These are phyloP conservation scores for Penicillium aurantiogriseum DNA, from an alignment of 2,329 filamentous ascomycete genomes.

Conservation along the genomic window DNA sequence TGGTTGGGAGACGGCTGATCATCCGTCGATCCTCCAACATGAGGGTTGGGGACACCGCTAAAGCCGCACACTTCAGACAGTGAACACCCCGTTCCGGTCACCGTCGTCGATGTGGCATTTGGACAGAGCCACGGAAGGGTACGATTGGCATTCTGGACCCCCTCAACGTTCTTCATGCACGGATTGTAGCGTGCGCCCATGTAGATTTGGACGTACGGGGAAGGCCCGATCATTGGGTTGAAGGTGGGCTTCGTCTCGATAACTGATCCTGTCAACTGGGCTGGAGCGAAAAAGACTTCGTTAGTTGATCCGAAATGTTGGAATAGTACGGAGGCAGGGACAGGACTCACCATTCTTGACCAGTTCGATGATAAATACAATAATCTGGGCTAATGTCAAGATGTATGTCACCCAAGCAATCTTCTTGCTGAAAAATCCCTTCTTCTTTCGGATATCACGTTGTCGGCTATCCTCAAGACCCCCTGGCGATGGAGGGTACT, in stretches of 20 bases:
- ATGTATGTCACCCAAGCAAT: constrained; percentile 80
- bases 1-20: constrained; percentile 73
- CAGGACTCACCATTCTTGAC: constrained; percentile 70
- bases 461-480: constrained; percentile 18
- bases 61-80: constrained; percentile 84
- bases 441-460: constrained; percentile 31
- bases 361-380: constrained; percentile 85
- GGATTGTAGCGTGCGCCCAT: constrained; percentile 92
- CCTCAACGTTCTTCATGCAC: constrained; percentile 78
- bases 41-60: constrained; percentile 67
- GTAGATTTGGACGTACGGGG: constrained; percentile 85
- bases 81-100: constrained; percentile 55
- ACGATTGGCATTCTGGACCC: constrained; percentile 39
- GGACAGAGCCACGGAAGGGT: constrained; percentile 70
- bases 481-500: constrained; percentile 55
- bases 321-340: not conserved
- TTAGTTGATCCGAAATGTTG: constrained; percentile 1
- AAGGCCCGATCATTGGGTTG: constrained; percentile 97
- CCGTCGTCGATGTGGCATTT: constrained; percentile 64
- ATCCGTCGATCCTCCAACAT: constrained; percentile 49
- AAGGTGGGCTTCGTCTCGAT: constrained; percentile 73
- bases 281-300: constrained; percentile 43
- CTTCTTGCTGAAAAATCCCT: constrained; percentile 57
- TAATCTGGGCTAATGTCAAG: constrained; percentile 72
- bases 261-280: constrained; percentile 69